Percentiles rank a stretch among this genome's conserved stretches.
Conservation (phyloP, 129 eudicot species). For the Escallonia rubra region DNA sequence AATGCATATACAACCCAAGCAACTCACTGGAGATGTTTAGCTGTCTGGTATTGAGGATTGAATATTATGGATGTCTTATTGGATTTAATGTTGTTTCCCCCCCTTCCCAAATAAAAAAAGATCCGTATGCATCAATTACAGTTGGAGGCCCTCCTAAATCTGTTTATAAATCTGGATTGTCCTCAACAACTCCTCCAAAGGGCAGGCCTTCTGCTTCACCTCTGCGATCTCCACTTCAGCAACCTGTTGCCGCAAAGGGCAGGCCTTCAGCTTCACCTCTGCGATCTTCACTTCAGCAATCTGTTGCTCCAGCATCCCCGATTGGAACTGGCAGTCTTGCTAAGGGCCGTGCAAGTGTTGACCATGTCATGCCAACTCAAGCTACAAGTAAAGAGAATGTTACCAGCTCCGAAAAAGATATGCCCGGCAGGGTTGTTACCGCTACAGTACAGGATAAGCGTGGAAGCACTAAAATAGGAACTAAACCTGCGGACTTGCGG, state of each 20-base stretch:
- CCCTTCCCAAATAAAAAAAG: too few relatives aligned
- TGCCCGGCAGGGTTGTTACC: conserved; percentile 25
- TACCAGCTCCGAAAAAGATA: conserved; percentile 56
- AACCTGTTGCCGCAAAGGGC: conserved; percentile 34
- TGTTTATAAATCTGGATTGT: conserved; percentile 51
- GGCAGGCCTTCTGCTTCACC: conserved; percentile 74
- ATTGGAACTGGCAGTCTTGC: conserved; percentile 37
- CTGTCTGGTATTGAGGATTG: too few relatives aligned
- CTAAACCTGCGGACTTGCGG: conserved; percentile 49
- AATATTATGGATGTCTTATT: too few relatives aligned
- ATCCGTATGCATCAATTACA: conserved; percentile 16
- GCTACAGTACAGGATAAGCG: conserved; percentile 31
- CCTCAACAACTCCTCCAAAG: conserved; percentile 53
- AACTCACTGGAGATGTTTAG: background rate
- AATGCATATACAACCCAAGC: background rate
- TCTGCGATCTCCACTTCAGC: conserved; percentile 27
- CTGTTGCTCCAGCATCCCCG: conserved; percentile 58
- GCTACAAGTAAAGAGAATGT: conserved; percentile 38
- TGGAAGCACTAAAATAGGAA: conserved; percentile 31
- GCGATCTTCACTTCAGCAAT: conserved; percentile 53
- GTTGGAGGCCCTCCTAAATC: conserved; percentile 61
- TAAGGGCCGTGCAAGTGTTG: conserved; percentile 42
- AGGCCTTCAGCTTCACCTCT: conserved; percentile 73
- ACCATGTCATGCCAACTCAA: conserved; percentile 32
- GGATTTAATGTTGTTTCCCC: too few relatives aligned